Evolutionary conservation across 768 basidiomycete species (phyloP).

Genomic region (Sporobolomyces pararoseus): DNA sequence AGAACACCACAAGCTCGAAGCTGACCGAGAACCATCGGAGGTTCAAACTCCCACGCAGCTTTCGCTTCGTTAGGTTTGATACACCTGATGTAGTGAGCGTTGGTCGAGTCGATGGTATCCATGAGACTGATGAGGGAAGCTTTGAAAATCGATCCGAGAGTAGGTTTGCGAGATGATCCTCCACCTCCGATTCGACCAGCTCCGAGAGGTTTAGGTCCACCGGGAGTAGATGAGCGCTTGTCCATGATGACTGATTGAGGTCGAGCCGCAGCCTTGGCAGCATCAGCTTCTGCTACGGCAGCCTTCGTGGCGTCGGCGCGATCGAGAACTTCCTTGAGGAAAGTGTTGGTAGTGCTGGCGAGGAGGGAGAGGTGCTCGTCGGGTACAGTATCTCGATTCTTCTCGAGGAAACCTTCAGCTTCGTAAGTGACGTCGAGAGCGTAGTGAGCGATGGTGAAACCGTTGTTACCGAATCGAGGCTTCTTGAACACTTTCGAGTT

Average conservation of each 20-base stretch:
- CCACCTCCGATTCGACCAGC: slow-evolving; percentile 56
- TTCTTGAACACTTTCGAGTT: slow-evolving; percentile 92
- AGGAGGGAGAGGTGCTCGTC: slow-evolving; percentile 93
- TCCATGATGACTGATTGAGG: slow-evolving; percentile 12
- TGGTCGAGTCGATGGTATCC: slow-evolving; percentile 95
- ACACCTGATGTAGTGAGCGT: slow-evolving; percentile 98
- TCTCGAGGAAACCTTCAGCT: slow-evolving; percentile 95
- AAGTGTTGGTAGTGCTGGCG: slow-evolving; percentile 78
- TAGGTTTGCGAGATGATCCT: slow-evolving; percentile 72
- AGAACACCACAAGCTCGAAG: slow-evolving; percentile 96
- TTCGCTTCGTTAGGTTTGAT: slow-evolving; percentile 99
- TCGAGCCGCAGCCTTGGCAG: slow-evolving; percentile 42
- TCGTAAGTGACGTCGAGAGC: slow-evolving; percentile 98
- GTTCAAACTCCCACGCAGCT: slow-evolving; percentile 91
- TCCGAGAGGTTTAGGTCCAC: slow-evolving; percentile 53
- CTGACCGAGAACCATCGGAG: slow-evolving; percentile 91
- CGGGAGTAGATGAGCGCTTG: slow-evolving; percentile 47
- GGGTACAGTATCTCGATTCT: slow-evolving; percentile 97
- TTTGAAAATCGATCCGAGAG: slow-evolving; percentile 98
- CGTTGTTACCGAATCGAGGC: slow-evolving; percentile 94
- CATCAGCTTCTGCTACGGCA: slow-evolving; percentile 60
- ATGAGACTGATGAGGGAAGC: slow-evolving; percentile 85
- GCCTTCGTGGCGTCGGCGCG: slow-evolving; percentile 69
- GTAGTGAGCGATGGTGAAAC: slow-evolving; percentile 97
- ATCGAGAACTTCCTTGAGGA: slow-evolving; percentile 91